phyloP scores from a whole-genome alignment of 208 protist genomes.

The Crithidia acanthocephali region DNA sequence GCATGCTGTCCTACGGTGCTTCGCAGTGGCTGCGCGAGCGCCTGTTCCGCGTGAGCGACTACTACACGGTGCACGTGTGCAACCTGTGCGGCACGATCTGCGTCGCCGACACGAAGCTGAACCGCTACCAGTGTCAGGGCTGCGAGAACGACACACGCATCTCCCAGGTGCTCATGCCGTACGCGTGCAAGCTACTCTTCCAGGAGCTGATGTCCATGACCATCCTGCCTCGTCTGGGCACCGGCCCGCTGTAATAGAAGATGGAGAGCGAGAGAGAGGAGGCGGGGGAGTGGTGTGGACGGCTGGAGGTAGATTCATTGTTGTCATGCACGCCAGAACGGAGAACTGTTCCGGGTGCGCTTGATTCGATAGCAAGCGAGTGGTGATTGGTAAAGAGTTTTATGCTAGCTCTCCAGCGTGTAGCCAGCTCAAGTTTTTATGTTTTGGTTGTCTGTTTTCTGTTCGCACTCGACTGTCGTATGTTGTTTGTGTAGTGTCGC shows the following conservation, averaged over 20 bases:
- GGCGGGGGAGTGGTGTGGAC: no score
- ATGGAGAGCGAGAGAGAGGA: no score
- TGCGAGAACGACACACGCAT: slow-evolving; percentile 95
- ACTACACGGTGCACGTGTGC: slow-evolving; percentile 96
- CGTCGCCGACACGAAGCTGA: slow-evolving; percentile 51
- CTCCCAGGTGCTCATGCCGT: slow-evolving; percentile 96
- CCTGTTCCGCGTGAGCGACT: slow-evolving; percentile 97
- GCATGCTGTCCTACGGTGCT: slow-evolving; percentile 97
- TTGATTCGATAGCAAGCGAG: no score
- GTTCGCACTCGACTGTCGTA: no score
- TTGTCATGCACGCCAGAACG: no score
- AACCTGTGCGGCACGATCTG: slow-evolving; percentile 91
- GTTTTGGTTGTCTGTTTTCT: no score
- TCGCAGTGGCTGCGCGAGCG: slow-evolving; percentile 97
- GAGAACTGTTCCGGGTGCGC: no score
- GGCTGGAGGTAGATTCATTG: no score
- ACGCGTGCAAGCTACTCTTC: slow-evolving; percentile 99
- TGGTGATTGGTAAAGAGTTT: no score
- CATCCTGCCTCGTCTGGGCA: slow-evolving; percentile 71
- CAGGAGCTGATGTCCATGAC: slow-evolving; percentile 99
- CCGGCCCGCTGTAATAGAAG: slow-evolving; percentile 41
- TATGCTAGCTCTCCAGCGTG: no score
- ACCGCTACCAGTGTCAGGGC: slow-evolving; percentile 93
- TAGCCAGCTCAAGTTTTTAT: no score
- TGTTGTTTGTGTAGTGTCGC: no score